These are phyloP conservation scores for Boletus coccyginus DNA, from an alignment of 768 basidiomycete species.

Conservation along the genomic window DNA sequence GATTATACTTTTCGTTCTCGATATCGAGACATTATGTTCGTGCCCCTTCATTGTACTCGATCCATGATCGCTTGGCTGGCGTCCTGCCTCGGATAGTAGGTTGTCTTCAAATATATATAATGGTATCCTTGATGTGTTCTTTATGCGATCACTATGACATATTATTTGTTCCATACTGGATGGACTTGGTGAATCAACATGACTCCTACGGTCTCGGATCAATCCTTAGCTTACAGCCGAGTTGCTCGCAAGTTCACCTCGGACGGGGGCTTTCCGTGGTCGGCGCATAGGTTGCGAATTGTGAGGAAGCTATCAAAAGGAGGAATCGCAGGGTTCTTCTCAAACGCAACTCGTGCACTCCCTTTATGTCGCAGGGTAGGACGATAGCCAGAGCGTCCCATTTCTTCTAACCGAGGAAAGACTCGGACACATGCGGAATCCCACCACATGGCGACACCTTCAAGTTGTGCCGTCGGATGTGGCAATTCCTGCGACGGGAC, in stretches of 20 bases:
- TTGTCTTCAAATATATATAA: not conserved
- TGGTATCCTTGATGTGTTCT: not conserved
- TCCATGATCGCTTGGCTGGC: not conserved
- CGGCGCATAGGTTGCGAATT: not conserved
- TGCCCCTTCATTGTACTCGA: not conserved
- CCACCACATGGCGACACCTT: not conserved
- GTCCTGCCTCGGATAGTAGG: not conserved
- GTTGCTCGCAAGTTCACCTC: not conserved
- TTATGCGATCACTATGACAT: constrained; percentile 7
- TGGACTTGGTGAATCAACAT: not conserved
- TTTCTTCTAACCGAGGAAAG: not conserved
- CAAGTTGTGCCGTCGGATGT: no score
- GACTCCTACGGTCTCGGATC: not conserved
- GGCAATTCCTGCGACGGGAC: not conserved
- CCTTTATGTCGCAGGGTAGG: not conserved
- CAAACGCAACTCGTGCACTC: not conserved
- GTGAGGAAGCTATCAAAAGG: not conserved
- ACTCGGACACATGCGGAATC: not conserved
- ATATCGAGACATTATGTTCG: constrained; percentile 4
- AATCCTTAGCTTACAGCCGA: not conserved
- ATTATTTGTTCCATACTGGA: not conserved
- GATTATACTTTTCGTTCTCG: constrained; percentile 3
- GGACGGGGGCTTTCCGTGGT: not conserved
- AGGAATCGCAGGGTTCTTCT: not conserved
- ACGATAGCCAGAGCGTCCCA: not conserved